A percentile compares a stretch with the other conserved stretches of the same genome.
These are phyloP conservation scores for Schizonepeta tenuifolia DNA, from an alignment of 257 asterid species.

Conservation along the genomic window DNA sequence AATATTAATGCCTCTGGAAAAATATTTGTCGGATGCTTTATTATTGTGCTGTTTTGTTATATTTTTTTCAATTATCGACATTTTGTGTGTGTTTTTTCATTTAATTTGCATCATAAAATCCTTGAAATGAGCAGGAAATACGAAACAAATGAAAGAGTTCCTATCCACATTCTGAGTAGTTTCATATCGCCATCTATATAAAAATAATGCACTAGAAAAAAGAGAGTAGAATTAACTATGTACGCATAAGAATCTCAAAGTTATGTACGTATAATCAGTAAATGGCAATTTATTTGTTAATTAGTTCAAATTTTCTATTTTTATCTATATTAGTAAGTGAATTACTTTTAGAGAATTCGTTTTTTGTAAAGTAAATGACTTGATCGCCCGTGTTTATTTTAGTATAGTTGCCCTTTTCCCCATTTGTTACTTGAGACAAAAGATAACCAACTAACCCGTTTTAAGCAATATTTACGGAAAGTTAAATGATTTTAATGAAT, in stretches of 20 bases:
- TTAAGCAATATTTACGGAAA: not conserved
- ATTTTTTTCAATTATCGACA: not conserved
- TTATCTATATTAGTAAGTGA: not conserved
- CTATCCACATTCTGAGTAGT: not conserved
- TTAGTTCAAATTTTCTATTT: not conserved
- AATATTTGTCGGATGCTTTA: not conserved
- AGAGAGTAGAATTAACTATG: not conserved
- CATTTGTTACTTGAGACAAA: not conserved
- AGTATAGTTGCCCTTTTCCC: not conserved
- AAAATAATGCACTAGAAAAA: not conserved
- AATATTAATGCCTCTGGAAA: not conserved
- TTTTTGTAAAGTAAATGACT: not conserved
- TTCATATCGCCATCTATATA: not conserved
- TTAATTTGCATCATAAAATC: not conserved
- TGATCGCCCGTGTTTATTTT: not conserved
- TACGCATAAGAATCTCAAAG: not conserved
- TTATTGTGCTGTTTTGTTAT: not conserved
- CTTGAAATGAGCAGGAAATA: not conserved
- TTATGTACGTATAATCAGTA: not conserved
- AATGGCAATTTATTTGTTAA: not conserved
- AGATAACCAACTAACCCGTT: not conserved
- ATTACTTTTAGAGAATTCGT: not conserved
- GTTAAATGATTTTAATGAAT: not conserved
- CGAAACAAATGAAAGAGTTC: not conserved
- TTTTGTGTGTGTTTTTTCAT: not conserved